Conservation (phyloP, 352 stramenopile genomes). For the Blastocystis sp. region DNA sequence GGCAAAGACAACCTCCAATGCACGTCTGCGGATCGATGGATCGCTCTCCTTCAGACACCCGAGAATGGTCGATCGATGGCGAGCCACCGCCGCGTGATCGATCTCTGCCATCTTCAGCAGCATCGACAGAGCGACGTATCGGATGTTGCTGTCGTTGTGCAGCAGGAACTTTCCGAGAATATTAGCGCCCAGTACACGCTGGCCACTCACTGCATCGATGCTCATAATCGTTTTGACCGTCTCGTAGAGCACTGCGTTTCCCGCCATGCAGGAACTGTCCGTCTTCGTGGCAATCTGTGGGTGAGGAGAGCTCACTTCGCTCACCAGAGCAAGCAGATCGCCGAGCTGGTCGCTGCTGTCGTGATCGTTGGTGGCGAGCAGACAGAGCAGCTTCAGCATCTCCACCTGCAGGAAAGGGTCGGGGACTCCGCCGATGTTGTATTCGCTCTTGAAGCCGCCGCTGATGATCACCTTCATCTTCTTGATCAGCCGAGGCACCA, state of each 20-base stretch:
- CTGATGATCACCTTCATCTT: constrained; percentile 89
- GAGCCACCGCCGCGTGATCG: constrained; percentile 80
- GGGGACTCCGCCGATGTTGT: constrained; percentile 93
- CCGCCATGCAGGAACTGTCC: constrained; percentile 96
- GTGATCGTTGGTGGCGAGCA: constrained; percentile 88
- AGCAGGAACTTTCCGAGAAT: constrained; percentile 96
- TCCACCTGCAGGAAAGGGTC: constrained; percentile 94
- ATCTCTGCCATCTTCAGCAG: constrained; percentile 59
- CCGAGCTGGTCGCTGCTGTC: constrained; percentile 86
- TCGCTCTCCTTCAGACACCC: constrained; percentile 91
- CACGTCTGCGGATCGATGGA: constrained; percentile 93
- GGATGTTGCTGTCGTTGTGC: constrained; percentile 99
- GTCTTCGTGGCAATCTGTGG: constrained; percentile 99
- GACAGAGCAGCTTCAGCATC: constrained; percentile 79
- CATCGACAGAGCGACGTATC: constrained; percentile 88
- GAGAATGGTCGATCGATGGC: constrained; percentile 90
- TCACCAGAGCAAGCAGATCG: constrained; percentile 80
- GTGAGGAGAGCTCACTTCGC: background rate
- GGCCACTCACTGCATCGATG: constrained; percentile 38
- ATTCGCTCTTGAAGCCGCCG: constrained; percentile 93
- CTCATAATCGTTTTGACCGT: constrained; percentile 83
- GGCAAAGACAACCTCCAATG: constrained; percentile 96
- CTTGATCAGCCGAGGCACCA: constrained; percentile 78
- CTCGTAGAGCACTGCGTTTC: constrained; percentile 97
- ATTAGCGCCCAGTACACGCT: constrained; percentile 71